Evolutionary conservation across 352 stramenopile species (phyloP).

Genomic region (Pythium dissimile): DNA sequence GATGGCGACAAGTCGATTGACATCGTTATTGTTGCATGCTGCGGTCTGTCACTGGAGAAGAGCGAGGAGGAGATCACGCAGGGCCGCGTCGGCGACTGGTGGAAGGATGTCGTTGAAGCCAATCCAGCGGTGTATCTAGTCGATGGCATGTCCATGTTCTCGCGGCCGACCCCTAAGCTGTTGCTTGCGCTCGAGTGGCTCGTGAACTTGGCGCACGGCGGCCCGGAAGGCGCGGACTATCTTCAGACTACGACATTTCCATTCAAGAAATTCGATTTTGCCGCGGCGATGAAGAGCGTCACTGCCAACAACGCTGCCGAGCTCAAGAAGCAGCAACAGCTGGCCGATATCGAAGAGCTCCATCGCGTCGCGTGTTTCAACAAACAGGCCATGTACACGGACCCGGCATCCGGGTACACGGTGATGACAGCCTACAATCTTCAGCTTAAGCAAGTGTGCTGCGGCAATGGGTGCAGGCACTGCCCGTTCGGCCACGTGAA

Average conservation of each 20-base stretch:
- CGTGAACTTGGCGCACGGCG: slow-evolving; percentile 33
- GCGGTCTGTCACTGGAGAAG: slow-evolving; percentile 44
- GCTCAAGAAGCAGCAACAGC: slow-evolving; percentile 11
- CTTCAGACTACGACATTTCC: slow-evolving; percentile 36
- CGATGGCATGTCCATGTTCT: slow-evolving; percentile 75
- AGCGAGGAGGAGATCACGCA: slow-evolving; percentile 37
- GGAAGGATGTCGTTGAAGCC: slow-evolving; percentile 20
- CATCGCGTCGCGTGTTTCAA: slow-evolving; percentile 66
- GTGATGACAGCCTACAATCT: slow-evolving; percentile 87
- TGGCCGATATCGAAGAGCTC: slow-evolving; percentile 54
- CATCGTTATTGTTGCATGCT: slow-evolving; percentile 59
- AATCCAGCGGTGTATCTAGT: slow-evolving; percentile 43
- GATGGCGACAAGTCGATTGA: slow-evolving; percentile 23
- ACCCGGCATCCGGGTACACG: slow-evolving; percentile 80
- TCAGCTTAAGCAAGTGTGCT: slow-evolving; percentile 78
- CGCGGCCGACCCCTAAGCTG: slow-evolving; percentile 52
- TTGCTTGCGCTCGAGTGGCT: slow-evolving; percentile 60
- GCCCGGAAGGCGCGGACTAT: slow-evolving; percentile 22
- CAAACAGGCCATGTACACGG: slow-evolving; percentile 76
- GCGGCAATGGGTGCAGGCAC: slow-evolving; percentile 87
- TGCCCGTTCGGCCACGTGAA: slow-evolving; percentile 89
- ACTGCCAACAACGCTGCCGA: background rate
- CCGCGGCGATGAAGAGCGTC: slow-evolving; percentile 6
- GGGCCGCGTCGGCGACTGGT: slow-evolving; percentile 42
- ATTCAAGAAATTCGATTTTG: slow-evolving; percentile 34